phyloP scores from a whole-genome alignment of 495 filamentous ascomycete species.

The Sporormia fimetaria region DNA sequence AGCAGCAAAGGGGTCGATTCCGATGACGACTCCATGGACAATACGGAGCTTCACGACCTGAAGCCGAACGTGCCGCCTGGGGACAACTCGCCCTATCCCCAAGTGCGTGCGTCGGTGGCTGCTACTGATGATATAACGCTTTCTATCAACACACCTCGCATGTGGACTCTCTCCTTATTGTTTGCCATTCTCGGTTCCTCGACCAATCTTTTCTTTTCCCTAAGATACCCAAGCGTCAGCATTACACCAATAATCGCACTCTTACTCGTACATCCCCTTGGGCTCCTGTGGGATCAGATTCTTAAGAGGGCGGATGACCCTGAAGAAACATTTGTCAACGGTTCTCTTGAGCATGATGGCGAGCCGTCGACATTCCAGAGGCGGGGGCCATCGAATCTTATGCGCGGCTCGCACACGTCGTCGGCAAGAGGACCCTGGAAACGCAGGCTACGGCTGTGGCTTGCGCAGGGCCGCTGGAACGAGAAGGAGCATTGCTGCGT shows the following conservation, averaged over 20 bases:
- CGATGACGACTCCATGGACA: constrained; percentile 10
- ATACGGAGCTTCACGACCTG: constrained; percentile 13
- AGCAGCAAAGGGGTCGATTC: constrained; percentile 10
- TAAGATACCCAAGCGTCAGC: constrained; percentile 75
- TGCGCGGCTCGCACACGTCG: neutral
- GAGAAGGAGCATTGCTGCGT: constrained; percentile 80
- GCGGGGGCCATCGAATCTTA: constrained; percentile 3
- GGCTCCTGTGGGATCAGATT: constrained; percentile 61
- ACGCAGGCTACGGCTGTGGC: constrained; percentile 51
- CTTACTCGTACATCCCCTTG: constrained; percentile 69
- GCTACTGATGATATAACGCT: constrained; percentile 59
- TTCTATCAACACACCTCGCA: constrained; percentile 77
- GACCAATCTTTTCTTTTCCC: constrained; percentile 72
- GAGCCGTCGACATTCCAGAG: constrained; percentile 1
- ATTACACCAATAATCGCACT: constrained; percentile 79
- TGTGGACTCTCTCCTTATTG: constrained; percentile 69
- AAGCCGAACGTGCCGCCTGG: constrained; percentile 6
- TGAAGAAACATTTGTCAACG: constrained; percentile 47
- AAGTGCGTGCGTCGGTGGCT: constrained; percentile 64
- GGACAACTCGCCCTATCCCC: constrained; percentile 26
- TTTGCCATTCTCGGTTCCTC: constrained; percentile 72
- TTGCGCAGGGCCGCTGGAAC: constrained; percentile 73
- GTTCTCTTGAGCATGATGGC: constrained; percentile 22
- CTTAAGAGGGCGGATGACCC: constrained; percentile 55
- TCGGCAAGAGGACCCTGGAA: constrained; percentile 22